Base-by-base conservation (phyloP, 768 basidiomycete species). In the Boletus subcaerulescens region DNA sequence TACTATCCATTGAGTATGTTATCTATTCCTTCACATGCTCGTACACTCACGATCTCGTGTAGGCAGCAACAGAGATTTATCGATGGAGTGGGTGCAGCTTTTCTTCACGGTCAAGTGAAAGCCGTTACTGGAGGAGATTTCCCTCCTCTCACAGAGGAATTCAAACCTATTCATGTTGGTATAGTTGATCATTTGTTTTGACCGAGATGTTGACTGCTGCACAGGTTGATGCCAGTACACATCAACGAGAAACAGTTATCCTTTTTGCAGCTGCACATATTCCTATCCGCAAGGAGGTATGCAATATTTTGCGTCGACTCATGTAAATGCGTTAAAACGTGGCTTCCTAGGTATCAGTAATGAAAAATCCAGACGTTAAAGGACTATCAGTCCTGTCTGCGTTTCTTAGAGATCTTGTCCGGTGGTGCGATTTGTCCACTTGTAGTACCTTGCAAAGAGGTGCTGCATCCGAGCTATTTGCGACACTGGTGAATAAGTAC, bases 401-500 rank as follows among this genome's bases (percentile, higher is more conserved):
- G 2, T 85, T 89, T 61, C 67, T 92, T 26, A 71, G 79, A 10
- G 65, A 66, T 39, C 70, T 91, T 8, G 67, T 90, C 13, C 62
- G 68, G 9, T 94, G 90, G 90, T 77, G 78, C 39, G 70, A 90
- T 20, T 62, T 72, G 7, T 61, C 68, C 12, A 73, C 79, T 4
- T 76, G 78, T 17, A 80, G 73, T 47, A 70, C 74, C 42, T 59
- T 79, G 0, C 87, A 90, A 65, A 74, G 76, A 57, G 76, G 79
- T 31, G 78, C 84, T 26, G 80, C 78, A 3, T 76, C 81, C 62
- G 79, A 85, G 38, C 62, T 84, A 3, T 66, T 92, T 17, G 78
- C 86, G 1, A 80, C 86, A 0, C 71, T 90, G n/a, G 71, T 93
- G 26, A 97, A 98, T 68, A 92, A 93, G 69, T 81, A 84, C 36